These are phyloP conservation scores for Pseudofabraea citricarpa DNA, from an alignment of 2,329 filamentous ascomycete species.

Conservation along the genomic window DNA sequence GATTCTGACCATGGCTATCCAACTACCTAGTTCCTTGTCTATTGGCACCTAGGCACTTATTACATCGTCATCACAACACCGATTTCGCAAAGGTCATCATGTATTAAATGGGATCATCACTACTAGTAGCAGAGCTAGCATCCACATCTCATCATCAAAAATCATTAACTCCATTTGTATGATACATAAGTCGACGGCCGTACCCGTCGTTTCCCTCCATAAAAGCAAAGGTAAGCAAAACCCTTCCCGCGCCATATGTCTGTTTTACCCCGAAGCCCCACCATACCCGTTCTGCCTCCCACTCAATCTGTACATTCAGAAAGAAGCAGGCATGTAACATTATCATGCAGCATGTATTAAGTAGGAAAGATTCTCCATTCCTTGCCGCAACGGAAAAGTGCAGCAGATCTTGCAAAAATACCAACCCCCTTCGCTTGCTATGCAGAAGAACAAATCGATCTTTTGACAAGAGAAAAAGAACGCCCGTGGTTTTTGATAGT, in stretches of 20 bases:
- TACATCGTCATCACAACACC: too few species aligned
- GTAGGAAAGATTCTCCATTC: constrained; percentile 18
- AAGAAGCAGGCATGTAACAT: constrained; percentile 22
- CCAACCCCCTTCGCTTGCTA: constrained; percentile 28
- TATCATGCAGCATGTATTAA: constrained; percentile 29
- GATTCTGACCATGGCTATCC: too few species aligned
- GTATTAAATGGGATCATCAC: too few species aligned
- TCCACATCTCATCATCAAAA: too few species aligned
- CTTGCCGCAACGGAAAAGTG: constrained; percentile 15
- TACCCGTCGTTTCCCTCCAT: constrained; percentile 7
- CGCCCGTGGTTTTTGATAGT: constrained; percentile 26
- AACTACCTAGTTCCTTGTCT: too few species aligned
- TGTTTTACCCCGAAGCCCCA: constrained; percentile 16
- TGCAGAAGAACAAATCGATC: constrained; percentile 28
- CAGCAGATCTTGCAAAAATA: constrained; percentile 24
- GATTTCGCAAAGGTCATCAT: too few species aligned
- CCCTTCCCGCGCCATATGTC: constrained; percentile 24
- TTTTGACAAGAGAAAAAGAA: constrained; percentile 21
- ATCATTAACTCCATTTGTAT: constrained; percentile 26
- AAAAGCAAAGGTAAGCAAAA: constrained; percentile 21
- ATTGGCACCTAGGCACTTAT: too few species aligned
- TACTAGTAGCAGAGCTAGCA: too few species aligned
- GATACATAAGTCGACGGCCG: constrained; percentile 20
- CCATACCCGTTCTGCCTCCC: constrained; percentile 18
- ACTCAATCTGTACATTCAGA: constrained; percentile 15